Percentiles rank a stretch among this genome's conserved stretches.
These are phyloP conservation scores for Cochlearia excelsa DNA, from an alignment of 345 rosid genomes.

Conservation along the genomic window DNA sequence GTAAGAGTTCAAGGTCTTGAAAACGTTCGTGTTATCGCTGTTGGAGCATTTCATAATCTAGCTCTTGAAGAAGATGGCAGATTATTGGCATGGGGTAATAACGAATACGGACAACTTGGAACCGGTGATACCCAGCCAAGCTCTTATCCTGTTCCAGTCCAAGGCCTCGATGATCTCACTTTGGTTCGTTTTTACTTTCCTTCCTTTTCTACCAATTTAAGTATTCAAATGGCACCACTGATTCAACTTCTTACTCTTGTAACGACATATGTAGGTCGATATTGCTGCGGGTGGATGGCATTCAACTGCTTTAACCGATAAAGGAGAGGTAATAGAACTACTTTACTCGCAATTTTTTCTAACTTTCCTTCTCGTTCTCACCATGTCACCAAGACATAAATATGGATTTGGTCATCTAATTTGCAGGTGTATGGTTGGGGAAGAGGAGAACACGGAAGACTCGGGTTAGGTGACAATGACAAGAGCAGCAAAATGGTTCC, in stretches of 20 bases:
- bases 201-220: neutral
- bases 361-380: neutral
- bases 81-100: slow-evolving; percentile 95
- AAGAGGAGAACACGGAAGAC: slow-evolving; percentile 98
- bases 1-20: slow-evolving; percentile 99
- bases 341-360: neutral
- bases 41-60: slow-evolving; percentile 97
- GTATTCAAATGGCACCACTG: neutral
- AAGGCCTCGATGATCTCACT: slow-evolving; percentile 72
- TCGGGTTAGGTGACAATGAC: slow-evolving; percentile 95
- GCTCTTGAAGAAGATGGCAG: slow-evolving; percentile 93
- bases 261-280: slow-evolving; percentile 59
- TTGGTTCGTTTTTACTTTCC: slow-evolving; percentile 53
- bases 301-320: slow-evolving; percentile 83
- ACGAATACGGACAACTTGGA: slow-evolving; percentile 99
- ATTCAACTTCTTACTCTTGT: neutral
- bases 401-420: slow-evolving; percentile 6
- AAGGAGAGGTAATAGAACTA: slow-evolving; percentile 62
- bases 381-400: too few relatives aligned
- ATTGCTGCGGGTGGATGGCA: slow-evolving; percentile 99
- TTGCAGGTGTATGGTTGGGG: slow-evolving; percentile 95
- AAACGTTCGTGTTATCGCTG: slow-evolving; percentile 75
- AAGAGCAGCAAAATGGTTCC: slow-evolving; percentile 99
- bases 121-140: slow-evolving; percentile 98
- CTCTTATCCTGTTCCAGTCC: slow-evolving; percentile 82